phyloP scores from a whole-genome alignment of 352 stramenopile species.

The Aphanomyces astaci region DNA sequence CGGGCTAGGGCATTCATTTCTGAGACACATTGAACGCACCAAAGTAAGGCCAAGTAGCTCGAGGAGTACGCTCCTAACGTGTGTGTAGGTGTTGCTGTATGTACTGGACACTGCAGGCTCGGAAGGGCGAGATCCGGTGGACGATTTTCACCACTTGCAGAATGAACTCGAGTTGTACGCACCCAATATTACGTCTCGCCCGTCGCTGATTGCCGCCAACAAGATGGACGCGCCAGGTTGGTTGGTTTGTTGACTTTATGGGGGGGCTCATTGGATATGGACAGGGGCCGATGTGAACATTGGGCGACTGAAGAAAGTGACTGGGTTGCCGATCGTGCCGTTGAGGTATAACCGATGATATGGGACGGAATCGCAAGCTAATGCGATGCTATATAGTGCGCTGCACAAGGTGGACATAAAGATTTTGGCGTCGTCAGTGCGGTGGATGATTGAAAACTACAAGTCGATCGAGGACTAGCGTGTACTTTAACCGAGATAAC shows the following conservation, averaged over 20 bases:
- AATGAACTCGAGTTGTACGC: conserved; percentile 82
- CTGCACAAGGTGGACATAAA: conserved; percentile 85
- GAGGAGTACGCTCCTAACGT: background rate
- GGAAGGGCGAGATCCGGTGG: conserved; percentile 64
- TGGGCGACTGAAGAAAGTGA: conserved; percentile 56
- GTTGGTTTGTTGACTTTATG: background rate
- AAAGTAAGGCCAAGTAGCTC: conserved; percentile 52
- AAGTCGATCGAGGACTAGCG: conserved; percentile 8
- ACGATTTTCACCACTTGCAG: conserved; percentile 72
- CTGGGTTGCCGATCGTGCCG: conserved; percentile 66
- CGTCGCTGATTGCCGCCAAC: conserved; percentile 82
- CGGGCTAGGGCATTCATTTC: conserved; percentile 97
- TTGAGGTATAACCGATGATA: conserved; percentile 67
- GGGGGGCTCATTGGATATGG: conserved; percentile 23
- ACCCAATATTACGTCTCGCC: conserved; percentile 72
- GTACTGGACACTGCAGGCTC: conserved; percentile 75
- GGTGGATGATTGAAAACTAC: conserved; percentile 45
- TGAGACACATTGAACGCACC: conserved; percentile 98
- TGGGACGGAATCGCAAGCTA: too few relatives aligned
- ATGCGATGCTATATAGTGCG: conserved; percentile 47
- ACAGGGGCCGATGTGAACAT: conserved; percentile 64
- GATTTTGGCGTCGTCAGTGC: conserved; percentile 57
- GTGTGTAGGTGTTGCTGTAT: conserved; percentile 70
- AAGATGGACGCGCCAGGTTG: conserved; percentile 81
- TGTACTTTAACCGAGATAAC: background rate